Conservation (phyloP, 768 basidiomycete species). For the Tylopilus cervinicoccineus region DNA sequence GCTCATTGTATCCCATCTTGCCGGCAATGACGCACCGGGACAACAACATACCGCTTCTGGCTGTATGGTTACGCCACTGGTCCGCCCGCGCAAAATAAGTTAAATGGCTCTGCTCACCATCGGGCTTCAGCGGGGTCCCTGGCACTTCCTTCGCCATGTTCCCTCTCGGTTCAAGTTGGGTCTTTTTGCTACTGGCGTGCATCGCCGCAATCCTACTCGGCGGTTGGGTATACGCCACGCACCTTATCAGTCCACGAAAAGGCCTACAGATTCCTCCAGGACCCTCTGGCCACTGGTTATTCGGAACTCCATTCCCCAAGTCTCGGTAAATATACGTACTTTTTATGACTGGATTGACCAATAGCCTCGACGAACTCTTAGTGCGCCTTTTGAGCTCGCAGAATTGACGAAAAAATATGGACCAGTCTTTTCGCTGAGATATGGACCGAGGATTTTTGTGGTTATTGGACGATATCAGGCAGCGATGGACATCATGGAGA, state of each 20-base stretch:
- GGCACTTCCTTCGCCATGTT: neutral
- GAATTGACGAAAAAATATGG: conserved; percentile 8
- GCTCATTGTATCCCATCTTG: too few relatives aligned
- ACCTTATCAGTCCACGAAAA: neutral
- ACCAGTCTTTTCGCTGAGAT: conserved; percentile 1
- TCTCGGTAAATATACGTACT: neutral
- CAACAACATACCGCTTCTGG: too few relatives aligned
- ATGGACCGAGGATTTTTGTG: conserved; percentile 3
- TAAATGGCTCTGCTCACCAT: neutral
- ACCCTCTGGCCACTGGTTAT: conserved; percentile 9
- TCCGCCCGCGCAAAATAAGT: too few relatives aligned
- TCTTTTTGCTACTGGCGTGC: neutral
- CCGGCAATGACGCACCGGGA: too few relatives aligned
- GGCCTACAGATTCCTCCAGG: conserved; percentile 2
- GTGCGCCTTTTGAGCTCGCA: conserved; percentile 3
- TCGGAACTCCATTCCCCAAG: conserved; percentile 4
- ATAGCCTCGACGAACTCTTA: neutral
- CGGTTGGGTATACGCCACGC: neutral
- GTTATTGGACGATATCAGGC: conserved; percentile 7
- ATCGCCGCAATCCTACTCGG: neutral
- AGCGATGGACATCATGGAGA: conserved; percentile 13
- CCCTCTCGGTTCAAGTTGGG: neutral
- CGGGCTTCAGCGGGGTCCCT: too few relatives aligned
- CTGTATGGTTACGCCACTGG: too few relatives aligned
- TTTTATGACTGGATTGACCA: too few relatives aligned